These are phyloP conservation scores for Kwoniella europaea DNA, from an alignment of 768 basidiomycete species.

Conservation along the genomic window DNA sequence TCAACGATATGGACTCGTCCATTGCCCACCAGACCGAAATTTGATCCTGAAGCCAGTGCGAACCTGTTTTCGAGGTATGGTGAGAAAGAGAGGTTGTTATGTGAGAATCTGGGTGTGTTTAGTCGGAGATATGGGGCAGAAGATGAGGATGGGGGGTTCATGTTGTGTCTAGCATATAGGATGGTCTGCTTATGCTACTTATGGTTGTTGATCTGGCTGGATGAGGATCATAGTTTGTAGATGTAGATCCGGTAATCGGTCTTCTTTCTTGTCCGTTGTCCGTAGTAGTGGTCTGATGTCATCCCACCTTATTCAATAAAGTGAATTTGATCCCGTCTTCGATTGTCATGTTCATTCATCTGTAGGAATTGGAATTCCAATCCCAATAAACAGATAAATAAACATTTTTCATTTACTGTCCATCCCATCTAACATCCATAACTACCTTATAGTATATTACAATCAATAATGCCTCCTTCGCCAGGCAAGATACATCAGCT, in stretches of 20 bases:
- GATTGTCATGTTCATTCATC: not conserved
- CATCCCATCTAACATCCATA: not conserved
- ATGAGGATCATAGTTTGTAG: not conserved
- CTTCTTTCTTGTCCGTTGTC: not conserved
- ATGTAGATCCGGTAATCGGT: not conserved
- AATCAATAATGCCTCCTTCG: constrained; percentile 41
- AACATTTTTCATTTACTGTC: not conserved
- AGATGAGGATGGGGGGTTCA: constrained; percentile 4
- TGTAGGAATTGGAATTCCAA: too few species aligned
- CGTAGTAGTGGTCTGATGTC: not conserved
- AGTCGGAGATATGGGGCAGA: constrained; percentile 11
- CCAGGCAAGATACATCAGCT: constrained; percentile 50
- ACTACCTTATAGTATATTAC: not conserved
- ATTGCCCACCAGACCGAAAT: constrained; percentile 94
- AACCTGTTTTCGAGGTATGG: constrained; percentile 57
- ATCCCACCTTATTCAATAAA: not conserved
- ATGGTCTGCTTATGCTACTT: not conserved
- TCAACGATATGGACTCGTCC: constrained; percentile 70
- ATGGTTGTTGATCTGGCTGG: not conserved
- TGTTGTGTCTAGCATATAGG: not conserved
- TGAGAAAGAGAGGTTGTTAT: constrained; percentile 56
- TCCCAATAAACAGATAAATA: not conserved
- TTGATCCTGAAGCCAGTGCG: constrained; percentile 70
- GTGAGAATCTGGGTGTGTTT: constrained; percentile 52
- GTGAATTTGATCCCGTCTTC: constrained; percentile 15